Percentiles rank a stretch among this genome's conserved stretches.
These are phyloP conservation scores for Silene noctiflora DNA, from an alignment of 179 eudicot genomes.

Conservation along the genomic window DNA sequence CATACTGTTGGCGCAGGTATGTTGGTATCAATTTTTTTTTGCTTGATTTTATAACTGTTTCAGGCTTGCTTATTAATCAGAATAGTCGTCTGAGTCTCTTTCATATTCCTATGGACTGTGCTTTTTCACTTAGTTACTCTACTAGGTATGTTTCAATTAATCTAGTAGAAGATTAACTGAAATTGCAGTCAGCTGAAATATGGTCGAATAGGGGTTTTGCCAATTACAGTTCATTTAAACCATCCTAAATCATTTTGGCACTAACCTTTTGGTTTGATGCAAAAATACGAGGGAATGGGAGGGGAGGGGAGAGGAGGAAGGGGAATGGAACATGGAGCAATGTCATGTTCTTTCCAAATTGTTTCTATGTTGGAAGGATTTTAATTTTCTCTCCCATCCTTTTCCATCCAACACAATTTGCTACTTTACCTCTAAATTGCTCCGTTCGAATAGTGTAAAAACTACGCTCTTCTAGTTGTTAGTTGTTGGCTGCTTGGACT, in stretches of 20 bases:
- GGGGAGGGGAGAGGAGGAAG: too few species aligned
- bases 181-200: neutral
- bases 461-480: too few species aligned
- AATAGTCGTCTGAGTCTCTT: neutral
- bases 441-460: too few species aligned
- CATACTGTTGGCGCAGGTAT: conserved; percentile 78
- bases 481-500: too few species aligned
- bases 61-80: neutral
- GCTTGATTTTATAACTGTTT: neutral
- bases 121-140: neutral
- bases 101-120: neutral
- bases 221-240: neutral
- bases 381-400: too few species aligned
- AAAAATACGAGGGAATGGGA: too few species aligned
- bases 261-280: too few species aligned
- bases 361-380: too few species aligned
- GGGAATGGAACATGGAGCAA: too few species aligned
- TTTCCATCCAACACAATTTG: too few species aligned
- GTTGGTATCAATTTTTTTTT: neutral
- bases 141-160: neutral
- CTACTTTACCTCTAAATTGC: too few species aligned
- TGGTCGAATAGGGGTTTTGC: neutral
- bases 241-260: neutral
- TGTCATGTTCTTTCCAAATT: too few species aligned
- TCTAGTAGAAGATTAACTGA: neutral